Conservation (phyloP, 2,329 filamentous ascomycete species). For the Clarireedia hainanense region DNA sequence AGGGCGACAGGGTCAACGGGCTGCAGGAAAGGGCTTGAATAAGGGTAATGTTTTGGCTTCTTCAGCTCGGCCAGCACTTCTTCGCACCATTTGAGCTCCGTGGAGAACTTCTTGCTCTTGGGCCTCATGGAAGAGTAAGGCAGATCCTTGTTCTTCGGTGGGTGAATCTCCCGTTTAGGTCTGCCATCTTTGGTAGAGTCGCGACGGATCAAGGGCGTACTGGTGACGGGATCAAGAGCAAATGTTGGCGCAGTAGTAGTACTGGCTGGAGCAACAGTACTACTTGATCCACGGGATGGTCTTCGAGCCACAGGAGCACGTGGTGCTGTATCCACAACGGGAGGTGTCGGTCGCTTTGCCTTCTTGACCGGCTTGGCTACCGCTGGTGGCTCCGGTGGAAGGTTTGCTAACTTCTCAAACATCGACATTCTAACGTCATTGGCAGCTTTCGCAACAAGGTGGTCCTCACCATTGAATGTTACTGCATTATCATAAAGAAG, state of each 20-base stretch:
- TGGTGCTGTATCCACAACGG: constrained; percentile 32
- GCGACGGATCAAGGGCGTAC: constrained; percentile 74
- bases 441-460: constrained; percentile 57
- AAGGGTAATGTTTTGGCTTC: constrained; percentile 59
- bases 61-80: constrained; percentile 71
- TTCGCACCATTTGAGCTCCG: constrained; percentile 85
- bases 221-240: constrained; percentile 63
- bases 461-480: constrained; percentile 73
- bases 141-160: constrained; percentile 84
- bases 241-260: constrained; percentile 46
- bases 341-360: constrained; percentile 51
- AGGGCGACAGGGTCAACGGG: constrained; percentile 91
- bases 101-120: constrained; percentile 82
- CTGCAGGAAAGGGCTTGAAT: constrained; percentile 68
- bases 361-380: constrained; percentile 46
- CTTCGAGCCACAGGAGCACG: constrained; percentile 31
- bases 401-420: constrained; percentile 42
- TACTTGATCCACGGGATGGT: constrained; percentile 27
- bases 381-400: constrained; percentile 36
- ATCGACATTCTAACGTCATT: constrained; percentile 51
- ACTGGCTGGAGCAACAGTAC: constrained; percentile 29
- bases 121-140: constrained; percentile 76
- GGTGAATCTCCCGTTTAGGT: constrained; percentile 89
- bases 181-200: constrained; percentile 73
- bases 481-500: constrained; percentile 74